phyloP scores from a whole-genome alignment of 2,329 filamentous ascomycete genomes.

The Sarocladium kiliense region DNA sequence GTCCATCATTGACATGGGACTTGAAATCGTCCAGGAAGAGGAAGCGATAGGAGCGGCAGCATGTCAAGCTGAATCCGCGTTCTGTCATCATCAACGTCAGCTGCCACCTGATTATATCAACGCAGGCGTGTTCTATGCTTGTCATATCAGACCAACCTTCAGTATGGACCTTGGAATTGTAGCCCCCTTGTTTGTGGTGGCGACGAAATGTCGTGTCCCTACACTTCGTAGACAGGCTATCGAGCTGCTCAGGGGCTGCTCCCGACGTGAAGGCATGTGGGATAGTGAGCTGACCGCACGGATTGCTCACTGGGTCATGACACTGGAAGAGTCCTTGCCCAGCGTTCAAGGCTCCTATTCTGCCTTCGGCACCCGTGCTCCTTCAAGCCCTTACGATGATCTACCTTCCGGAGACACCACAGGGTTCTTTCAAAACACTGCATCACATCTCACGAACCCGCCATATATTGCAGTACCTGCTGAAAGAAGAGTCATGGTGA shows the following conservation, averaged over 20 bases:
- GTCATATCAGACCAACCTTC: constrained; percentile 56
- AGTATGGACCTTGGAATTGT: constrained; percentile 61
- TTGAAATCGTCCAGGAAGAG: constrained; percentile 55
- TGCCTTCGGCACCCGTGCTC: not conserved
- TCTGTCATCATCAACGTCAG: constrained; percentile 33
- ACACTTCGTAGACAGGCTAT: constrained; percentile 55
- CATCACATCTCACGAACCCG: not conserved
- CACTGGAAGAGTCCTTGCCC: constrained; percentile 42
- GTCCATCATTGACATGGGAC: constrained; percentile 50
- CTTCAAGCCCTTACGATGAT: not conserved
- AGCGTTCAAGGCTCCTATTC: not conserved
- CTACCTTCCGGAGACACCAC: not conserved
- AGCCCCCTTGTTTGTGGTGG: constrained; percentile 60
- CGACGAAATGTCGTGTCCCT: constrained; percentile 59
- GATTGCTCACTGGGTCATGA: constrained; percentile 51
- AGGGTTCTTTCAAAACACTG: not conserved
- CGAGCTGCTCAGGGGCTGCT: constrained; percentile 52
- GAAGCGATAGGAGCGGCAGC: constrained; percentile 44
- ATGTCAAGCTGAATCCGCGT: constrained; percentile 34
- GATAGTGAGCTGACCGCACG: constrained; percentile 55
- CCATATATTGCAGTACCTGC: constrained; percentile 33
- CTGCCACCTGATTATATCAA: constrained; percentile 27
- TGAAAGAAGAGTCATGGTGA: constrained; percentile 50
- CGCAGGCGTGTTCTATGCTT: constrained; percentile 37
- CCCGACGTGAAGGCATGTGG: constrained; percentile 65